Evolutionary conservation across 2,329 filamentous ascomycete species (phyloP), one percentile per base, ranked within the genome.

Genomic region (Colletotrichum spaethianum): DNA sequence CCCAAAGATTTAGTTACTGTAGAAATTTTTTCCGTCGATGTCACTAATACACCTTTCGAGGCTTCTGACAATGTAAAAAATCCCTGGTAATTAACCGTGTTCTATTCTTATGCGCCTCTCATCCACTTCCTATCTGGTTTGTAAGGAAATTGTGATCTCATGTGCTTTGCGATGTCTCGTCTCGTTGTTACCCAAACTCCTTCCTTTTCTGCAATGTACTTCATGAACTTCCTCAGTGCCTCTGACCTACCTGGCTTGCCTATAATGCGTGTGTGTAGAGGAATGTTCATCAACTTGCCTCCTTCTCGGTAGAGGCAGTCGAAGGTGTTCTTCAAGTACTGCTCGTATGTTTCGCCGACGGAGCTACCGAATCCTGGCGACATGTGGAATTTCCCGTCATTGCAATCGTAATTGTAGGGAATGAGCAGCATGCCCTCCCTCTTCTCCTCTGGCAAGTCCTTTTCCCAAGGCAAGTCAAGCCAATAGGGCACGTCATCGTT

Each of bases 341-440:
- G 77, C 62, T 83, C 82, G 62, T 84, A 84, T 26, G 76, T 77
- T 70, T 78, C 76, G 7, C 78, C 83, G 31, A 80, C 80, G 18
- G 79, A 81, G 52, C 79, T 82, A 28, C 80, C 79, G 67, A 84
- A 85, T 2, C 83, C 83, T 6, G 83, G 82, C 14, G 80, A 78
- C 81, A 83, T 83, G 71, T 84, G 83, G 57, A 84, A 84, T 66
- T 85, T 84, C 1, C 82, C 82, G 70, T 84, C 83, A 59, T 83
- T 84, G 75, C 80, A 80, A 70, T 82, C 81, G 74, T 82, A 83
- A 63, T 75, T 80, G 72, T 82, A 82, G 0, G 80, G 81, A 23
- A 83, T 78, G 23, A 83, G 75, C 16, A 84, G 77, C 75, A 83
- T 78, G 6, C 82, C 82, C 64, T 83, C 79, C 31, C 78, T 77